Evolutionary conservation across 768 basidiomycete species (phyloP), one percentile per base, ranked within the genome.

Genomic region (Rhizopogon sp.): DNA sequence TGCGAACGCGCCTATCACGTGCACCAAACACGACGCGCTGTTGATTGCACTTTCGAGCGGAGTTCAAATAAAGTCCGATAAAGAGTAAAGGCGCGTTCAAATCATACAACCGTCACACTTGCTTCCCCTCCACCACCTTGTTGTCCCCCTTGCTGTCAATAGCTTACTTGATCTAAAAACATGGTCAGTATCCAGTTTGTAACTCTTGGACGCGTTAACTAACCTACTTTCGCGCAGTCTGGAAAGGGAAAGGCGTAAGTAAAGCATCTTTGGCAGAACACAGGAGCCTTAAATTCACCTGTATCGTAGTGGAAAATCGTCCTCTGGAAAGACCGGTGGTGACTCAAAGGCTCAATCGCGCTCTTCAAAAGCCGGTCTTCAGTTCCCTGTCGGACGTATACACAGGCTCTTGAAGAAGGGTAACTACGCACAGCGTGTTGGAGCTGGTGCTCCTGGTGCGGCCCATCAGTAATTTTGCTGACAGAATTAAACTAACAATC

Each of bases 381-480:
- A 83, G 63, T 88, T 93, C 74, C 88, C 90, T 54, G 90, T 92
- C 56, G 84, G 84, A 69, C 87, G 90, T 79, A 86, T 93, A 61
- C 87, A 88, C 72, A 80, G 90, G 70, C 72, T 87, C 17, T 66
- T 92, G 69, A 89, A 86, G 74, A 78, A 79, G 64, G 85, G 83
- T 40, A 86, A 87, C 75, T 86, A 87, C 63, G 84, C 81, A 5
- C 81, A 83, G 66, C 82, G 86, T 64, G 77, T 90, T 56, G 85
- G 83, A 66, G 78, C 81, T 50, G 83, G 80, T 65, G 84, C 87
- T 25, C 83, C 88, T 57, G 82, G 84, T 84, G 61, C 39, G 76
- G 71, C 33, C 28, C 35, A 39, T 5, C 4, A 1, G 10, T 6
- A 22, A 45, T 14, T 22, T 8, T 49, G 20, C 16, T 25, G 25